Evolutionary conservation across 768 basidiomycete species (phyloP), one percentile per base, ranked within the genome.

Genomic region (Xanthoconium purpureum): DNA sequence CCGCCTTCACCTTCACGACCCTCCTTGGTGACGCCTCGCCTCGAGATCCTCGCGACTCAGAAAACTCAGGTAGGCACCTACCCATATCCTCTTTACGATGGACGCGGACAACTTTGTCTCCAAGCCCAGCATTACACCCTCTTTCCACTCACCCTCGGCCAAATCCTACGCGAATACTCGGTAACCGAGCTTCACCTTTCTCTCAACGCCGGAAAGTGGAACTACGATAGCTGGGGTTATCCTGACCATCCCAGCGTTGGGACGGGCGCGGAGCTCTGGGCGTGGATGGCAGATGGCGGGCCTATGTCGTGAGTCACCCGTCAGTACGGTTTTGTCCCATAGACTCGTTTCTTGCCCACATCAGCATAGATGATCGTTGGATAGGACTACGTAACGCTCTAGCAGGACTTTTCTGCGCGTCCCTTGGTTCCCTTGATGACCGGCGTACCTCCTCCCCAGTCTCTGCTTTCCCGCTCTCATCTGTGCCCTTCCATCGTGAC

Each of bases 351-450:
- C 24, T 24, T 24, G 2, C 20, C 17, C 14, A 39, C 56, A 30
- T 36, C 63, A 93, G 90, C 20, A 74, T 88, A 32, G 88, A 91
- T 58, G 77, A 81, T 45, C 83, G 89, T 29, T 98, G 95, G 94
- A 79, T 80, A 56, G 88, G 87, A 9, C 80, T 97, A 5, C 85
- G 93, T 24, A 95, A 96, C 64, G 88, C 92, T 8, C 79, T 98
- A 3, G 88, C 94, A 0, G 97, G 97, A 18, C 76, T 98, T 5
- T 98, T 99, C 74, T 98, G 97, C 64, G 93, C 96, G 11, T 94
- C 93, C 5, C 79, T 98, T 0, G 91, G 88, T 14, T 82, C 84
- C 44, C 72, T 92, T 33, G 85, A 92, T 66, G 82, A 87, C 48
- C 79, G 85, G 40, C 84, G 86, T 43, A 94, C 90, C 3, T 89